Evolutionary conservation across 139 green algal genomes (phyloP).

Genomic region (Chlorella sp.): DNA sequence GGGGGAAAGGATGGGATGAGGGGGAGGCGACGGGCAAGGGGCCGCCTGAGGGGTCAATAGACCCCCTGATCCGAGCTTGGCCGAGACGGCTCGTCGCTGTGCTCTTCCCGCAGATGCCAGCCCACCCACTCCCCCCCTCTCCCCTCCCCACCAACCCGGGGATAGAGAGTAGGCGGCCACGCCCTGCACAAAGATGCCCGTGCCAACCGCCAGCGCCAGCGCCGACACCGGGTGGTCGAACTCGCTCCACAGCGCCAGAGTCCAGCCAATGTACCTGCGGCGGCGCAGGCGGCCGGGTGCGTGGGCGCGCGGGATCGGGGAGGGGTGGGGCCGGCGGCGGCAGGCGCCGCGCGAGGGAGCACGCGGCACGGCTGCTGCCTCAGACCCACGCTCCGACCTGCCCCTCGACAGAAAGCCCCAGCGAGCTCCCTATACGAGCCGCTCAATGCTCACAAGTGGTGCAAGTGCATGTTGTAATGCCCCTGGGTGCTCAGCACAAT

Average conservation of each 20-base stretch:
- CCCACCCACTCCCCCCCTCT: too few relatives aligned
- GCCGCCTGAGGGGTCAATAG: too few relatives aligned
- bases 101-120: too few relatives aligned
- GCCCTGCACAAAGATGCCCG: conserved; percentile 47
- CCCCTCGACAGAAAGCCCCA: neutral
- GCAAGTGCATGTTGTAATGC: conserved; percentile 47
- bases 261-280: conserved; percentile 41
- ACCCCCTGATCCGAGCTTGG: neutral
- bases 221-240: conserved; percentile 47
- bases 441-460: conserved; percentile 46
- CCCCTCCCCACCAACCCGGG: conserved; percentile 29
- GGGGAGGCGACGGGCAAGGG: neutral
- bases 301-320: too few relatives aligned
- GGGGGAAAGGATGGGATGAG: neutral
- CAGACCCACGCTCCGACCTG: too few relatives aligned
- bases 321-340: too few relatives aligned
- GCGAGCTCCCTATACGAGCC: neutral
- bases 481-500: conserved; percentile 5
- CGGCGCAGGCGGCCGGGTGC: too few relatives aligned
- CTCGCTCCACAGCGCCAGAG: conserved; percentile 47
- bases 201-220: conserved; percentile 31
- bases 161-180: conserved; percentile 41
- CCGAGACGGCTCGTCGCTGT: neutral
- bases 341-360: too few relatives aligned
- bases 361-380: too few relatives aligned